Percentiles rank a stretch among this genome's conserved stretches.
These are phyloP conservation scores for Linum trigynum DNA, from an alignment of 345 rosid genomes.

Conservation along the genomic window DNA sequence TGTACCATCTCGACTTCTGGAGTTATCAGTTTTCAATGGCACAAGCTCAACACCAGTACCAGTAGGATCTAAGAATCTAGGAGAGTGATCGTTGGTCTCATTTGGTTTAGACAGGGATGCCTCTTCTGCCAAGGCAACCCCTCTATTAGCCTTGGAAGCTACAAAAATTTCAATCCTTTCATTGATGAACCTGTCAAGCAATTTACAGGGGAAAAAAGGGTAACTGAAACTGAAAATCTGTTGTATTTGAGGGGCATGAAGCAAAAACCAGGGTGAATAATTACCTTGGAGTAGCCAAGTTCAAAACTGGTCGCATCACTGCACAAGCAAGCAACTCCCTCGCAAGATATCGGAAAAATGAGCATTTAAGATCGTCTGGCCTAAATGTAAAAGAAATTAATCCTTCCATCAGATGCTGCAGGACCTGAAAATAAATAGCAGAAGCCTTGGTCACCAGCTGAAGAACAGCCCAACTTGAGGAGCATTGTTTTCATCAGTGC, in stretches of 20 bases:
- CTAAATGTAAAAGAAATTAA: conserved; percentile 71
- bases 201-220: conserved; percentile 11
- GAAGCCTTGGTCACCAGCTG: conserved; percentile 8
- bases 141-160: conserved; percentile 53
- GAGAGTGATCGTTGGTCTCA: conserved; percentile 62
- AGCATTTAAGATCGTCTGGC: conserved; percentile 78
- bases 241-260: neutral
- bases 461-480: conserved; percentile 9
- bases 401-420: conserved; percentile 84
- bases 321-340: conserved; percentile 97
- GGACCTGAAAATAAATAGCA: conserved; percentile 48
- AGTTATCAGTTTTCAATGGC: conserved; percentile 51
- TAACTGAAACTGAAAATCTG: conserved; percentile 6
- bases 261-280: conserved; percentile 11
- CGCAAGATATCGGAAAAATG: conserved; percentile 59
- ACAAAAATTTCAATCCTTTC: conserved; percentile 77
- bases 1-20: conserved; percentile 26
- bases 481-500: conserved; percentile 1
- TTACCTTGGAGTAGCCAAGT: conserved; percentile 86
- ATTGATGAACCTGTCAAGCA: conserved; percentile 66
- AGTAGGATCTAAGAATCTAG: conserved; percentile 66
- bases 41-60: conserved; percentile 91
- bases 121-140: conserved; percentile 36
- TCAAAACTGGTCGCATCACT: conserved; percentile 82
- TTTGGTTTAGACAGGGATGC: conserved; percentile 43